Conservation (phyloP, 768 basidiomycete genomes). For the Inosperma sp. region DNA sequence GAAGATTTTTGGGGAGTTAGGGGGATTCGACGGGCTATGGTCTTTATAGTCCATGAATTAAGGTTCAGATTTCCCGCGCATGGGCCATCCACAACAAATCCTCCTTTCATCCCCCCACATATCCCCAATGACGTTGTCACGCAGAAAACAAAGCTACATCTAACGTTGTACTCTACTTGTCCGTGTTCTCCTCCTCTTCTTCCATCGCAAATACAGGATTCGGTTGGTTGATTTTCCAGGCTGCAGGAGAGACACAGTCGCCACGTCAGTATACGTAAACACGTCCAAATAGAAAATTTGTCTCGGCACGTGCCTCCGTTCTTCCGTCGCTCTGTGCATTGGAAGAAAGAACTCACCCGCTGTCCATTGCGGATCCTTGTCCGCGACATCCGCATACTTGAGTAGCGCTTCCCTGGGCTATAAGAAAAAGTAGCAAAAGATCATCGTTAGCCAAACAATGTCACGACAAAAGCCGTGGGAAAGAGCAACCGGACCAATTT, state of each 20-base stretch:
- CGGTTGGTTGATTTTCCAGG: conserved; percentile 84
- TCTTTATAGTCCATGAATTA: conserved; percentile 82
- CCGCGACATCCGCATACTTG: conserved; percentile 78
- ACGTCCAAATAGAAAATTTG: conserved; percentile 36
- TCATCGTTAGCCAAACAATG: conserved; percentile 10
- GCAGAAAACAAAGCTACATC: conserved; percentile 9
- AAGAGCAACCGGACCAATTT: conserved; percentile 20
- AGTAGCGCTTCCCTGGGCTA: conserved; percentile 97
- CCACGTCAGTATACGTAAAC: conserved; percentile 60
- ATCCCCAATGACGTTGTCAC: conserved; percentile 16
- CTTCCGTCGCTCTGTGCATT: conserved; percentile 11
- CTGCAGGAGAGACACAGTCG: conserved; percentile 52
- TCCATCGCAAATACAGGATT: conserved; percentile 76
- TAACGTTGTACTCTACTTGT: conserved; percentile 30
- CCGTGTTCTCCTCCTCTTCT: conserved; percentile 55
- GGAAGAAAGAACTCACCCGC: conserved; percentile 52
- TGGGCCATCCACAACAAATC: conserved; percentile 51
- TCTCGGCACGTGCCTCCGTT: conserved; percentile 31
- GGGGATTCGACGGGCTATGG: conserved; percentile 63
- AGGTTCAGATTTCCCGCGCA: conserved; percentile 82
- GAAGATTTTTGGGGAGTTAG: conserved; percentile 75
- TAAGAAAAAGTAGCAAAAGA: conserved; percentile 20
- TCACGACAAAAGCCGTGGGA: conserved; percentile 25
- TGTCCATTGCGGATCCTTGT: conserved; percentile 81
- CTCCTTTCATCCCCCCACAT: conserved; percentile 23